Conservation (phyloP, 108 stramenopile species). For the Pseudonitzschia pungens region DNA sequence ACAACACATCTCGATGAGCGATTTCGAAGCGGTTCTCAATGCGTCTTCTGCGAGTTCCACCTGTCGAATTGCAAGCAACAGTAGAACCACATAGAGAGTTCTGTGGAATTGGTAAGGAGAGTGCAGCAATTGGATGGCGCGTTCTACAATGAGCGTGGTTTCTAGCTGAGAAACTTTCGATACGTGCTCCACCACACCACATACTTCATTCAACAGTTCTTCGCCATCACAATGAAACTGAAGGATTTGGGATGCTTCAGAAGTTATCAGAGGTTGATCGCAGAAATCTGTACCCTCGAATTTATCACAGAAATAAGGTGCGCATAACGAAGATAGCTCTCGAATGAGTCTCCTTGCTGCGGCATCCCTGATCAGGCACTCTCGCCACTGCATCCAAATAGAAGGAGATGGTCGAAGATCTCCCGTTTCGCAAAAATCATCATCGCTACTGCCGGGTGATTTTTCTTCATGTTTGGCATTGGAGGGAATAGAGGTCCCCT, state of each 20-base stretch:
- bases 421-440: background rate
- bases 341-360: conserved; percentile 64
- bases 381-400: conserved; percentile 69
- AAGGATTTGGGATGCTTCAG: conserved; percentile 56
- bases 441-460: background rate
- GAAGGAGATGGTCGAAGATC: conserved; percentile 24
- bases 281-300: conserved; percentile 21
- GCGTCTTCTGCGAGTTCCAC: conserved; percentile 69
- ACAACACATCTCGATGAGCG: conserved; percentile 46
- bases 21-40: conserved; percentile 56
- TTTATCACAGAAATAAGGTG: conserved; percentile 54
- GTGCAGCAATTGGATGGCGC: conserved; percentile 44
- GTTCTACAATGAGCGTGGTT: conserved; percentile 41
- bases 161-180: conserved; percentile 37
- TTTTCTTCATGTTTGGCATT: conserved; percentile 35
- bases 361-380: conserved; percentile 30
- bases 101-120: conserved; percentile 39
- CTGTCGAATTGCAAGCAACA: conserved; percentile 51
- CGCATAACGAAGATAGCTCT: conserved; percentile 58
- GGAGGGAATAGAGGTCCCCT: background rate
- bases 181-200: conserved; percentile 33
- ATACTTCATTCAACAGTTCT: conserved; percentile 39
- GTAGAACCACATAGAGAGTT: conserved; percentile 55
- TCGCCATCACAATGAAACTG: conserved; percentile 65
- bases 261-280: conserved; percentile 46